Evolutionary conservation across 2,329 filamentous ascomycete species (phyloP).

Genomic region (Stagonosporopsis tanaceti): DNA sequence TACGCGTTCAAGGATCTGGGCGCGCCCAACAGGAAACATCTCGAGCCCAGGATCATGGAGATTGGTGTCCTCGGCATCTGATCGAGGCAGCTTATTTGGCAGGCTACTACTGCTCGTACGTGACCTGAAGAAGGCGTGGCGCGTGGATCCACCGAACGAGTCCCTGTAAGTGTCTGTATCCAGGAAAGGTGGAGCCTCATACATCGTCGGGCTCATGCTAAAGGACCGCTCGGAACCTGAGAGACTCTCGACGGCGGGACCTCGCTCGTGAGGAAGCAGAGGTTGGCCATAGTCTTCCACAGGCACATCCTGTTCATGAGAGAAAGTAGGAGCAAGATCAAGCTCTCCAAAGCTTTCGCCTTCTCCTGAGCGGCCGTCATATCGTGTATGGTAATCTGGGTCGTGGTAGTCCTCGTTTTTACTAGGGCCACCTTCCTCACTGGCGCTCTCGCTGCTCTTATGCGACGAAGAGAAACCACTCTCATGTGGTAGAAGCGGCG

Average conservation of each 20-base stretch:
- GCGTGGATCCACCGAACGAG: constrained; percentile 19
- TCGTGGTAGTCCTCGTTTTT: constrained; percentile 17
- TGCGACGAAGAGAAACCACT: constrained; percentile 31
- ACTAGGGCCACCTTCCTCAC: constrained; percentile 27
- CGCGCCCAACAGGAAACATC: constrained; percentile 38
- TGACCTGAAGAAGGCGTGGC: constrained; percentile 28
- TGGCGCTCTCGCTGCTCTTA: constrained; percentile 20
- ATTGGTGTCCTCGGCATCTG: constrained; percentile 40
- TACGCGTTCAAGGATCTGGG: constrained; percentile 40
- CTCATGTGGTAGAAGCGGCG: constrained; percentile 51
- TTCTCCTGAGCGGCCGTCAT: constrained; percentile 18
- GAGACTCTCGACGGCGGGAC: constrained; percentile 18
- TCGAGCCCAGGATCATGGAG: constrained; percentile 41
- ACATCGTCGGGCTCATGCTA: constrained; percentile 14
- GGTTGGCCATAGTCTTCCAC: constrained; percentile 24
- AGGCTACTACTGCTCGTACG: constrained; percentile 34
- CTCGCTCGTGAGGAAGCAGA: constrained; percentile 36
- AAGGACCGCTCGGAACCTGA: constrained; percentile 28
- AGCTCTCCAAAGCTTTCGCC: constrained; percentile 8
- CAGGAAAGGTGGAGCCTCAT: constrained; percentile 20
- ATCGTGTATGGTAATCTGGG: constrained; percentile 21
- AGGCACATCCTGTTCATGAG: constrained; percentile 9
- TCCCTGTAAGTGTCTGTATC: constrained; percentile 19
- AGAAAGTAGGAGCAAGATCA: constrained; percentile 19
- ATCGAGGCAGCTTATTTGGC: constrained; percentile 38